Evolutionary conservation across 805 yeast genomes (phyloP), one percentile per base, ranked within the genome.

Genomic region (Suhomyces vadensis): DNA sequence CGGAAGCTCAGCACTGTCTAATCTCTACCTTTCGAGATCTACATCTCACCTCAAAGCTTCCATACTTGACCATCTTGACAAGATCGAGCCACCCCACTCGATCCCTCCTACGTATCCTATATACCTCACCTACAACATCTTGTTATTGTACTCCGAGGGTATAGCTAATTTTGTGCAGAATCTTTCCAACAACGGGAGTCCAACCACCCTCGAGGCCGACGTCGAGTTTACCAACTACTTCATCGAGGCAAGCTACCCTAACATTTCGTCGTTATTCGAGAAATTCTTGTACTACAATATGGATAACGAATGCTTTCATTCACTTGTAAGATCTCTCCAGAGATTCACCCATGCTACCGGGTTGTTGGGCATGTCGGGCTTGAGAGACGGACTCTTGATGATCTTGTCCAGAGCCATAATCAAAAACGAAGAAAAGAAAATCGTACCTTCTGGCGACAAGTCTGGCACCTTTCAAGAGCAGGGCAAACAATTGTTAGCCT

Each of bases 331-430:
- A 31, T 77, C 95, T 0, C 72, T 87, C 6, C 97, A 92, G 60
- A 83, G 84, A 50, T 71, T 87, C 39, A 81, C 95, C 5, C 96
- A 89, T 58, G 81, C 91, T 0, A 77, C 91, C 0, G 97, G 97
- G 0, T 66, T 88, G 11, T 62, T 90, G n/a, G 82, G 81, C 0
- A 58, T 85, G 9, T 56, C 61, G 1, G 69, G 67, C 0, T 69
- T 83, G 17, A 68, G 95, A 39, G 86, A 88, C 54, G 77, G 79
- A 0, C 49, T 68, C 13, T 51, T 71, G 10, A 31, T 41, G 25
- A 48, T 66, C 21, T 48, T 70, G 16, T 57, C 73, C 0, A 55
- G 50, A 16, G 60, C 63, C 4, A 59, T 62, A 10, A 54, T 57
- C 7, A 44, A 47, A 23, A 54, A 54, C 27, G 41, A 31, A 23